phyloP scores from a whole-genome alignment of 345 rosid species.

The Brassica rapa region DNA sequence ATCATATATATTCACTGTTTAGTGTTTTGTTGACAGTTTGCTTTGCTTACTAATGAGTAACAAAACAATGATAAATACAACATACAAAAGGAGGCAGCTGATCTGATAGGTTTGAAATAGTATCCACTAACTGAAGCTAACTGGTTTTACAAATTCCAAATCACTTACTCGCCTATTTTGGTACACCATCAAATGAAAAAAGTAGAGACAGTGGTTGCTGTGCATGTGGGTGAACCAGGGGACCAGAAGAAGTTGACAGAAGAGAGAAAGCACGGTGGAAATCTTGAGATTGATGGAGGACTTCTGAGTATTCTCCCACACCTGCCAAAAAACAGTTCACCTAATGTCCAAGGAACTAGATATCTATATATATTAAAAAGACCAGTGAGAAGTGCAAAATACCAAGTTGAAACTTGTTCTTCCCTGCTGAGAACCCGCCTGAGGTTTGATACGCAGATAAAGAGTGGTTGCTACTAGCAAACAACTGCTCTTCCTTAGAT shows the following conservation, averaged over 20 bases:
- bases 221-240: slow-evolving; percentile 25
- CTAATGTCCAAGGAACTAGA: neutral
- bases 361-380: neutral
- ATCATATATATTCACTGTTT: neutral
- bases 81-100: neutral
- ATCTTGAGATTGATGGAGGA: slow-evolving; percentile 61
- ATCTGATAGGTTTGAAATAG: neutral
- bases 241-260: slow-evolving; percentile 81
- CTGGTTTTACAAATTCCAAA: slow-evolving; percentile 21
- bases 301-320: slow-evolving; percentile 51
- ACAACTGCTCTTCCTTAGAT: slow-evolving; percentile 44
- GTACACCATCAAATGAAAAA: slow-evolving; percentile 28
- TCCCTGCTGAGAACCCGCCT: slow-evolving; percentile 39
- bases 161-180: slow-evolving; percentile 23
- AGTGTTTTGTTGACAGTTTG: neutral
- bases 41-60: neutral
- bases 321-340: slow-evolving; percentile 43
- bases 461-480: slow-evolving; percentile 41
- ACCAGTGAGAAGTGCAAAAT: slow-evolving; percentile 1
- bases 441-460: slow-evolving; percentile 43
- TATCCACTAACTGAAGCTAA: slow-evolving; percentile 8
- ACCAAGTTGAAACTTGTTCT: slow-evolving; percentile 25
- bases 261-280: slow-evolving; percentile 98
- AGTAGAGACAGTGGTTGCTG: slow-evolving; percentile 22
- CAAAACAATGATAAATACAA: neutral